These are phyloP conservation scores for Xylariaceae sp. DNA, from an alignment of 2,329 filamentous ascomycete genomes.

Conservation along the genomic window DNA sequence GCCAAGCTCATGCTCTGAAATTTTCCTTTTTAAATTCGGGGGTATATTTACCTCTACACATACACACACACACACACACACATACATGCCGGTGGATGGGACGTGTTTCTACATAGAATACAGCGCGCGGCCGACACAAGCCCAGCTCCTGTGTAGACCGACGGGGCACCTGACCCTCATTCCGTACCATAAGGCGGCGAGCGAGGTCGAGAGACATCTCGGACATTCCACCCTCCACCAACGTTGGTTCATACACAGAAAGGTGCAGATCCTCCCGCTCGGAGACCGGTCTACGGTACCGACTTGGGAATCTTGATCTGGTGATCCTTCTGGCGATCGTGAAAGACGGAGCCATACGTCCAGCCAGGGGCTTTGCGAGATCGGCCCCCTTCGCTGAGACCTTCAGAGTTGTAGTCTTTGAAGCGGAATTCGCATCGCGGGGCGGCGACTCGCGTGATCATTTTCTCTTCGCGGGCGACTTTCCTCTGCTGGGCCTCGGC, in stretches of 20 bases:
- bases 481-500: constrained; percentile 29
- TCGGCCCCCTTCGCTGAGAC: constrained; percentile 47
- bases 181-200: too few species aligned
- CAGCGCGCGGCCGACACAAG: too few species aligned
- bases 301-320: constrained; percentile 60
- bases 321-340: constrained; percentile 55
- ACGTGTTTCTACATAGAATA: background rate
- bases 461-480: constrained; percentile 24
- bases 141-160: too few species aligned
- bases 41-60: too few species aligned
- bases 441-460: constrained; percentile 38
- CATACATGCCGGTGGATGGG: too few species aligned
- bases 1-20: constrained; percentile 14
- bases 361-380: constrained; percentile 46
- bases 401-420: constrained; percentile 49
- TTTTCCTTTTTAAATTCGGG: too few species aligned
- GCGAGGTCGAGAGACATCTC: too few species aligned
- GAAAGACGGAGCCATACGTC: constrained; percentile 55
- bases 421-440: constrained; percentile 58
- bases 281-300: constrained; percentile 37
- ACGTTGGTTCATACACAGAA: constrained; percentile 15
- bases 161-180: too few species aligned
- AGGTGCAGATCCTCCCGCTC: background rate
- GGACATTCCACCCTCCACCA: background rate
- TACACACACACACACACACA: too few species aligned